Percentiles rank a stretch among this genome's conserved stretches.
Conservation (phyloP, 192 early-diverging fungal genomes). For the Backusella parvicylindrica region DNA sequence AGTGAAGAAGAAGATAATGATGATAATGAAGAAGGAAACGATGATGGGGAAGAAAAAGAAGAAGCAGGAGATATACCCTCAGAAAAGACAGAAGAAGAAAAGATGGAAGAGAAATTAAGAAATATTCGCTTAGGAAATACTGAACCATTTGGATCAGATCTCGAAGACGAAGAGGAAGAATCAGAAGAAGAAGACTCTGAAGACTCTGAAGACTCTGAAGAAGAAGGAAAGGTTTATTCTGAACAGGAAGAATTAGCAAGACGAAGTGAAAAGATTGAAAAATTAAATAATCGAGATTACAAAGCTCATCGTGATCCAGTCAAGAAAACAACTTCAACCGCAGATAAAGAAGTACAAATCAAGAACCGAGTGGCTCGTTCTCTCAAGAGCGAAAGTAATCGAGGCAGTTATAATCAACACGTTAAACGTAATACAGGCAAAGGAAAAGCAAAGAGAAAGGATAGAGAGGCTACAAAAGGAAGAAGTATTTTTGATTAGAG, state of each 20-base stretch:
- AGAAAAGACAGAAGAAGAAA: slow-evolving; percentile 28
- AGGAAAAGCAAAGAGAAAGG: slow-evolving; percentile 50
- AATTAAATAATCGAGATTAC: slow-evolving; percentile 45
- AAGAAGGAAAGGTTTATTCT: neutral
- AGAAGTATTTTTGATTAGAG: slow-evolving; percentile 31
- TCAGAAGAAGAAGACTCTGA: neutral
- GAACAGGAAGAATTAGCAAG: neutral
- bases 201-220: neutral
- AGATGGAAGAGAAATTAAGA: slow-evolving; percentile 7
- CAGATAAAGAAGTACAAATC: slow-evolving; percentile 41
- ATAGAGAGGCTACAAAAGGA: slow-evolving; percentile 28
- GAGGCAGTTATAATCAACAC: slow-evolving; percentile 27
- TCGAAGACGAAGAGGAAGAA: slow-evolving; percentile 10
- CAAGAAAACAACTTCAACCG: slow-evolving; percentile 16
- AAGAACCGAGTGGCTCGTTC: slow-evolving; percentile 48
- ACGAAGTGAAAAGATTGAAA: slow-evolving; percentile 10
- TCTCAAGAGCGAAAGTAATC: slow-evolving; percentile 30
- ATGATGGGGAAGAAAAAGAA: slow-evolving; percentile 23
- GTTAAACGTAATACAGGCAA: slow-evolving; percentile 45
- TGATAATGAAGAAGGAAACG: slow-evolving; percentile 33
- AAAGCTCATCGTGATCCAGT: slow-evolving; percentile 47
- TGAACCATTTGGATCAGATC: slow-evolving; percentile 1
- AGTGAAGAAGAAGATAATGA: slow-evolving; percentile 32
- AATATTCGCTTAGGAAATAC: slow-evolving; percentile 30
- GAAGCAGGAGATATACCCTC: slow-evolving; percentile 7